Conservation (phyloP, 768 basidiomycete genomes). For the Phaffia tasmanica region DNA sequence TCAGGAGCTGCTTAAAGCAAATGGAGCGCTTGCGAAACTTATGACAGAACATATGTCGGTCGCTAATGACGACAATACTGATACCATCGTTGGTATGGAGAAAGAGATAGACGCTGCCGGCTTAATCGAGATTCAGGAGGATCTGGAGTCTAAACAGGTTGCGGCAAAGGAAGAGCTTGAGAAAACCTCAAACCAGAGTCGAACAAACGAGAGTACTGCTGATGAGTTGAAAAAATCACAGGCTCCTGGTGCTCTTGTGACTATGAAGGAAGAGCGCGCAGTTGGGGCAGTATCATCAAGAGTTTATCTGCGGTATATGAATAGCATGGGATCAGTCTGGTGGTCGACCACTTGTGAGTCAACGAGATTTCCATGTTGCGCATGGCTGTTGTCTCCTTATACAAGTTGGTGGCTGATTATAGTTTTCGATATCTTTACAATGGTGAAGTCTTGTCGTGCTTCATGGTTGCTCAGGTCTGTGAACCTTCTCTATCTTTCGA, state of each 20-base stretch:
- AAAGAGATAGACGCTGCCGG: background rate
- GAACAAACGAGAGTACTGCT: background rate
- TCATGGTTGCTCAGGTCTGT: background rate
- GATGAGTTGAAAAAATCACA: background rate
- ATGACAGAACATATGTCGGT: constrained; percentile 59
- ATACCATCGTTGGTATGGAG: background rate
- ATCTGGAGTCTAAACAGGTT: constrained; percentile 29
- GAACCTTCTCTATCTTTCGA: background rate
- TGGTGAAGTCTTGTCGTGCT: background rate
- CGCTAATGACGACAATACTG: constrained; percentile 46
- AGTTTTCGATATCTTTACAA: background rate
- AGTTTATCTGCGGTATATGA: background rate
- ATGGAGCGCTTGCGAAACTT: constrained; percentile 62
- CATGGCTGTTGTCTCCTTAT: background rate
- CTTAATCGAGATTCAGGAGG: constrained; percentile 38
- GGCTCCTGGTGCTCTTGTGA: constrained; percentile 7
- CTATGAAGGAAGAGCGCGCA: constrained; percentile 22
- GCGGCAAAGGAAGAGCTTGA: constrained; percentile 1
- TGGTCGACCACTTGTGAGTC: too few relatives aligned
- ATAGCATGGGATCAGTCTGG: background rate
- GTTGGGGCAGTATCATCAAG: constrained; percentile 6
- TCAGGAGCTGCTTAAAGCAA: constrained; percentile 33
- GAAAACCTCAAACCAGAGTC: constrained; percentile 1
- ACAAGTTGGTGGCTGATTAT: background rate
- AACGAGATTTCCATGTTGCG: too few relatives aligned